Conservation (phyloP, 2,329 filamentous ascomycete genomes). For the Monilinia laxa region DNA sequence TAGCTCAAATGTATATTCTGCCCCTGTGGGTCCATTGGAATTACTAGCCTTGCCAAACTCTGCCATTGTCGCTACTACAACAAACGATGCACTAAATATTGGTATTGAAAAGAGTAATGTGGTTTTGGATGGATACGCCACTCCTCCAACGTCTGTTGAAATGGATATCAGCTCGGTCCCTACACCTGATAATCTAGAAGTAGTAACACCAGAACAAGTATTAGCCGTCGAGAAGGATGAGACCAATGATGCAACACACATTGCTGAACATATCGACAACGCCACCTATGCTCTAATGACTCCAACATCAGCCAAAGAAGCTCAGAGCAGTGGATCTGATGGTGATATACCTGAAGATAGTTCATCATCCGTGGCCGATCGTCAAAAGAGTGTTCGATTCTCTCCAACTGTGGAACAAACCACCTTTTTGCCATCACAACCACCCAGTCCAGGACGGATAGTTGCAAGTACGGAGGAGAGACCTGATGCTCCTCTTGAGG, state of each 20-base stretch:
- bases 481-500: constrained; percentile 9
- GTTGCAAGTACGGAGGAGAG: constrained; percentile 16
- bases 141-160: background rate
- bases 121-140: background rate
- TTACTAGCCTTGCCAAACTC: constrained; percentile 55
- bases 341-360: constrained; percentile 17
- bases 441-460: constrained; percentile 37
- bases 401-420: constrained; percentile 66
- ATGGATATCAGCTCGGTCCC: background rate
- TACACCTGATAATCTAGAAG: background rate
- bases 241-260: background rate
- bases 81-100: background rate
- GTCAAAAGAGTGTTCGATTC: constrained; percentile 67
- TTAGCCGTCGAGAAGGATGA: background rate
- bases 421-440: constrained; percentile 55
- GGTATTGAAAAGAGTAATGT: background rate
- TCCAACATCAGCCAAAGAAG: constrained; percentile 15
- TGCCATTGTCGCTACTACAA: background rate
- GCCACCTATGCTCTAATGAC: background rate
- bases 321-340: constrained; percentile 26
- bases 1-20: background rate
- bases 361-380: constrained; percentile 41
- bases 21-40: constrained; percentile 41
- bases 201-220: background rate
- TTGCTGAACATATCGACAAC: background rate